Conservation (phyloP, 805 yeast genomes). For the Candida quercuum region DNA sequence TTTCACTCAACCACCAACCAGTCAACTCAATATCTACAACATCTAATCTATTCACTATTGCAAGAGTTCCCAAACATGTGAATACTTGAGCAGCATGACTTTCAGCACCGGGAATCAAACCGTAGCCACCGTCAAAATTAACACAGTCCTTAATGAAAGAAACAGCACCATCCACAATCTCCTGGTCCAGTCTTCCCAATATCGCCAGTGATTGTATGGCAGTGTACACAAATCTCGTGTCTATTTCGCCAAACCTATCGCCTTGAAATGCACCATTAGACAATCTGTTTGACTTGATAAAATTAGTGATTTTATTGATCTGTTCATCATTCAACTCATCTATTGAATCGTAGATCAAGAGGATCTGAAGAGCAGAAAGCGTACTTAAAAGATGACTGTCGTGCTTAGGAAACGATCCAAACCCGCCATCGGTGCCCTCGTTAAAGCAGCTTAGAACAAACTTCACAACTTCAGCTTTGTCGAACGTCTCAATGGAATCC, state of each 20-base stretch:
- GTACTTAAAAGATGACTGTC: conserved; percentile 87
- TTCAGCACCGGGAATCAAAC: conserved; percentile 90
- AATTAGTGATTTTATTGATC: conserved; percentile 28
- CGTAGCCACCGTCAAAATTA: conserved; percentile 96
- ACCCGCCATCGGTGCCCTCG: conserved; percentile 69
- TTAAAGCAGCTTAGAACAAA: conserved; percentile 69
- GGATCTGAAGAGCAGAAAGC: conserved; percentile 77
- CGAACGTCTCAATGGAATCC: conserved; percentile 49
- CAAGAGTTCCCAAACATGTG: conserved; percentile 77
- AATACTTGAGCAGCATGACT: conserved; percentile 91
- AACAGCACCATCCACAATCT: conserved; percentile 57
- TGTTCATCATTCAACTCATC: conserved; percentile 33
- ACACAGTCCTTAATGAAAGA: conserved; percentile 62
- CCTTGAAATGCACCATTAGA: conserved; percentile 78
- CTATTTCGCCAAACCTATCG: conserved; percentile 88
- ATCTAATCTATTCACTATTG: conserved; percentile 58
- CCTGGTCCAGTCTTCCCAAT: conserved; percentile 54
- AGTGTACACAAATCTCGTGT: conserved; percentile 83
- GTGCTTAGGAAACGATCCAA: conserved; percentile 84
- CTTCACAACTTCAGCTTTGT: conserved; percentile 55
- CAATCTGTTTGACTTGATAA: conserved; percentile 33
- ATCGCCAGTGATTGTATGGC: conserved; percentile 72
- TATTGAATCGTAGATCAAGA: conserved; percentile 59
- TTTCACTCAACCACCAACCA: conserved; percentile 85
- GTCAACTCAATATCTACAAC: conserved; percentile 39